Base-by-base conservation (phyloP, 2,329 filamentous ascomycete species). In the Coniochaeta sp. region DNA sequence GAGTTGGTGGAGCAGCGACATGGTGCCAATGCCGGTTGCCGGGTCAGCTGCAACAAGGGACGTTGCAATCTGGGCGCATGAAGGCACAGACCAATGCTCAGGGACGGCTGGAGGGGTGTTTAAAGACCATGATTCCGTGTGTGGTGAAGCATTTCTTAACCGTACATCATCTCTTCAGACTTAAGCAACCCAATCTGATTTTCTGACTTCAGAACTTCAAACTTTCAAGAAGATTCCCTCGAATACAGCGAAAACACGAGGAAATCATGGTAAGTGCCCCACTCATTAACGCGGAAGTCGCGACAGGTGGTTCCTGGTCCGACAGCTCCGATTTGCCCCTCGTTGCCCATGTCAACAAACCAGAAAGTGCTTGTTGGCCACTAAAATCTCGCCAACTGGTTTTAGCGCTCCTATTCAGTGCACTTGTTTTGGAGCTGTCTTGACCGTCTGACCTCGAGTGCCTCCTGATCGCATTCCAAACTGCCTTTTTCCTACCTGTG, bases 311-410 rank as follows among this genome's bases (percentile, higher is more conserved):
- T 43, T 58, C 17, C 28, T 57, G 17, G 16, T 7, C 52, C 52
- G 52, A 55, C 43, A 24, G 31, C 52, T 36, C 52, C 52, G 52
- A 55, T 55, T 55, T 55, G 31, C 54, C 54, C 54, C 54, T 57
- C 60, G 64, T 66, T 67, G 61, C 63, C 65, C 64, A 61, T 56
- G 65, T 64, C 65, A 65, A 63, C 63, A 65, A 58, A 58, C 58
- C 33, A 40, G 34, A 19, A 12, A 16, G 31, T 6, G 60, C 62
- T 59, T 19, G 17, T 44, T 44, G 60, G 57, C 61, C 65, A 65
- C 61, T 62, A 60, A 64, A 62, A 63, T 47, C 52, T 47, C 47
- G 50, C 34, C 47, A 33, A n/a, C 17, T 59, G 50, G 11, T 56
- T 56, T 33, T 44, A 55, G 50, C 58, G 50, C 34, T 38, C 26